Conservation (phyloP, 768 basidiomycete genomes). For the Rhizopogon salebrosus region DNA sequence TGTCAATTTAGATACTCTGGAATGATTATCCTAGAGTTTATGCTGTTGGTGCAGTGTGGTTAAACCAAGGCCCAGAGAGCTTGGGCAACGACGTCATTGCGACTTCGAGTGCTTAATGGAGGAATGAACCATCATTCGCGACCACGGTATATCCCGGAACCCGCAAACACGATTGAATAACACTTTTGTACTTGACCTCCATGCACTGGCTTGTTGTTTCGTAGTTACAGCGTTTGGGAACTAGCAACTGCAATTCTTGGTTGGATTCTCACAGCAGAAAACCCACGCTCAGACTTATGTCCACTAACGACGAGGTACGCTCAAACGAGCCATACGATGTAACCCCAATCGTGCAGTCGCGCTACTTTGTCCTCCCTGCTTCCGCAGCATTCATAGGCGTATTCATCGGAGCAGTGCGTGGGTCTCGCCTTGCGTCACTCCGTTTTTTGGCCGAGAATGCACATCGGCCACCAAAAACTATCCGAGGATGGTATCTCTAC, state of each 20-base stretch:
- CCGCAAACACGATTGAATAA: no score
- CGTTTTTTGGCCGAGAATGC: slow-evolving; percentile 92
- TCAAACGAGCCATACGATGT: slow-evolving; percentile 18
- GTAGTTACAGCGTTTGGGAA: no score
- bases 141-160: no score
- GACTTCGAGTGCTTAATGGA: no score
- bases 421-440: slow-evolving; percentile 63
- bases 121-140: no score
- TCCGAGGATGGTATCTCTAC: slow-evolving; percentile 94
- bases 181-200: neutral
- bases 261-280: neutral
- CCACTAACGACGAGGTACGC: slow-evolving; percentile 4
- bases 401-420: slow-evolving; percentile 70
- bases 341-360: slow-evolving; percentile 32
- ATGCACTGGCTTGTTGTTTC: neutral
- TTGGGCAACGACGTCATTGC: neutral
- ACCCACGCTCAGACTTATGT: slow-evolving; percentile 10
- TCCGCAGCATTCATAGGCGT: slow-evolving; percentile 57
- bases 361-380: slow-evolving; percentile 57
- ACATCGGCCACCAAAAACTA: slow-evolving; percentile 78
- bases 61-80: neutral
- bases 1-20: neutral
- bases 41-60: no score
- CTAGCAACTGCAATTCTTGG: neutral
- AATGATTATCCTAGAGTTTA: neutral